These are phyloP conservation scores for Lachnellula hyalina DNA, from an alignment of 2,329 filamentous ascomycete species.

Conservation along the genomic window DNA sequence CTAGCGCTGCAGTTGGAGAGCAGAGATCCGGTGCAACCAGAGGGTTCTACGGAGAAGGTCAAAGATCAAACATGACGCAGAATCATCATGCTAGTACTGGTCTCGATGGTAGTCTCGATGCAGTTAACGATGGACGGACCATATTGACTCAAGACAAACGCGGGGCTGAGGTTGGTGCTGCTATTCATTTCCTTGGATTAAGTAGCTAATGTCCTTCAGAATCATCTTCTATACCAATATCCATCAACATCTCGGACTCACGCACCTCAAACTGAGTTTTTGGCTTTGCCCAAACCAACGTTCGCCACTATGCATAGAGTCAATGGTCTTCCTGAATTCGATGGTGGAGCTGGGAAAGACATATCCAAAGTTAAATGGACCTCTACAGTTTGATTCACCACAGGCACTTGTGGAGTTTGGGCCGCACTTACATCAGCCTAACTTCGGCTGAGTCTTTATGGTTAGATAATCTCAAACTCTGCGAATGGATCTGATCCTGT, in stretches of 20 bases:
- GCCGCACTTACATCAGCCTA: too few relatives aligned
- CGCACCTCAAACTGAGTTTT: constrained; percentile 14
- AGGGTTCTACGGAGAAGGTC: constrained; percentile 4
- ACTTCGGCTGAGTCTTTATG: too few relatives aligned
- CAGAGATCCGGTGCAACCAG: neutral
- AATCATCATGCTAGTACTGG: neutral
- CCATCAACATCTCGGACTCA: constrained; percentile 5
- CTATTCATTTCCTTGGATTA: neutral
- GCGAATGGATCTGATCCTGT: too few relatives aligned
- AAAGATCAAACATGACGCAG: neutral
- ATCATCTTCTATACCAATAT: neutral
- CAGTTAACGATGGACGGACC: constrained; percentile 14
- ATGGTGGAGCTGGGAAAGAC: neutral
- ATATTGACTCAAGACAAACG: constrained; percentile 5
- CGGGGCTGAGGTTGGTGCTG: neutral
- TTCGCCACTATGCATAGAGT: constrained; percentile 15
- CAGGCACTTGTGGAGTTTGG: too few relatives aligned
- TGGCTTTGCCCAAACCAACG: constrained; percentile 18
- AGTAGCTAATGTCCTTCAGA: neutral
- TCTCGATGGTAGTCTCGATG: constrained; percentile 18
- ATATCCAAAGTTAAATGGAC: too few relatives aligned
- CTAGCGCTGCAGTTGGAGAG: neutral
- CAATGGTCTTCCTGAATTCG: constrained; percentile 7
- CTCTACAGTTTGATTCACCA: too few relatives aligned
- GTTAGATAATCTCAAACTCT: too few relatives aligned